Evolutionary conservation across 2,329 filamentous ascomycete genomes (phyloP).

Genomic region (Ophiostoma tasmaniense): DNA sequence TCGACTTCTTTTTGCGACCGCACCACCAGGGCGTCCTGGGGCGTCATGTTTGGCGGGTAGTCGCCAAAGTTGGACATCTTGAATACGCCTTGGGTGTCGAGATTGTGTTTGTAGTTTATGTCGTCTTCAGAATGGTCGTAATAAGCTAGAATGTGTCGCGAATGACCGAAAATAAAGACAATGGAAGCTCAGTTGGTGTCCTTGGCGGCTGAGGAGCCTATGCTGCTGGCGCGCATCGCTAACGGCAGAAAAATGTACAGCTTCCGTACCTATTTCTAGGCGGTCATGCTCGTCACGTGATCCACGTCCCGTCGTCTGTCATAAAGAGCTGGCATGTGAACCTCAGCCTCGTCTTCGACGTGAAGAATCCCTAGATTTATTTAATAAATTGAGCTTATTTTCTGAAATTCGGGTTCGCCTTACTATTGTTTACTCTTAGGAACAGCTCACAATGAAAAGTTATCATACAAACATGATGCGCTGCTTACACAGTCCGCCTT

Average conservation of each 20-base stretch:
- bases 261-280: background rate
- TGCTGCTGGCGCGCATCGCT: background rate
- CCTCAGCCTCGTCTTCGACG: background rate
- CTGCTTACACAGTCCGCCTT: background rate
- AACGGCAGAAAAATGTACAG: background rate
- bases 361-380: too few relatives aligned
- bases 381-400: background rate
- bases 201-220: background rate
- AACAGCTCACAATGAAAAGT: background rate
- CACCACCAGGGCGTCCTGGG: constrained; percentile 54
- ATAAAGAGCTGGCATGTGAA: background rate
- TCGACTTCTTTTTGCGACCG: constrained; percentile 47
- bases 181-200: background rate
- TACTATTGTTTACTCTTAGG: background rate
- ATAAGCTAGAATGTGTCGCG: background rate
- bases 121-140: too few relatives aligned
- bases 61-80: constrained; percentile 53
- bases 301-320: background rate
- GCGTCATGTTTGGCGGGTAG: constrained; percentile 58
- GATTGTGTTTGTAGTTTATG: background rate
- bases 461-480: background rate
- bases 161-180: background rate
- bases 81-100: background rate
- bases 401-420: too few relatives aligned
- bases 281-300: background rate